Conservation (phyloP, 1,284 basidiomycete genomes). For the Papiliotrema laurentii region DNA sequence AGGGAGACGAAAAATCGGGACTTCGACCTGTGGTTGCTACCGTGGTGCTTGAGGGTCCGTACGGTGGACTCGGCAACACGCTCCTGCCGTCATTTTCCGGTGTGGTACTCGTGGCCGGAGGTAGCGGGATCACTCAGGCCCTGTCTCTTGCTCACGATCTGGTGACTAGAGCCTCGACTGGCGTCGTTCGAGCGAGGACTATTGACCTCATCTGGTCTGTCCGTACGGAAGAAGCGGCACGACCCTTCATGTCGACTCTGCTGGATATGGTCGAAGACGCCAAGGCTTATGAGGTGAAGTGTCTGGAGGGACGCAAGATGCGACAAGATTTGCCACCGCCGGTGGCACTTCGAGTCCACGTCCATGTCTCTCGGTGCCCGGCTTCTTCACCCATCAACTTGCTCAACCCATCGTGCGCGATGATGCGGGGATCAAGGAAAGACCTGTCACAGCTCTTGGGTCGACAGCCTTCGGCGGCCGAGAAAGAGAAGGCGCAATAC, state of each 20-base stretch:
- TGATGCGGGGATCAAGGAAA: no score
- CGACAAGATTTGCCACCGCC: constrained; percentile 21
- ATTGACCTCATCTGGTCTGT: constrained; percentile 47
- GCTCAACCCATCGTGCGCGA: constrained; percentile 7
- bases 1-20: not conserved
- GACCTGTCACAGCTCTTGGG: no score
- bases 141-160: constrained; percentile 39
- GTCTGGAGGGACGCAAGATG: constrained; percentile 20
- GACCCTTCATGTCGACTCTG: constrained; percentile 35
- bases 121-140: constrained; percentile 44
- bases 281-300: constrained; percentile 26
- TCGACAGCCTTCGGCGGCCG: constrained; percentile 16
- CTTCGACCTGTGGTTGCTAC: constrained; percentile 10
- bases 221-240: constrained; percentile 33
- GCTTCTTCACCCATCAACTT: constrained; percentile 30
- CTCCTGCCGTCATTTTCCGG: constrained; percentile 41
- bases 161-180: constrained; percentile 29
- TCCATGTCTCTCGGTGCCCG: constrained; percentile 41
- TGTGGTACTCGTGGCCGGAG: constrained; percentile 43
- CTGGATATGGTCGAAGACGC: constrained; percentile 36
- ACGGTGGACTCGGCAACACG: constrained; percentile 43
- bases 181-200: constrained; percentile 41
- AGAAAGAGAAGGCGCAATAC: constrained; percentile 25
- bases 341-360: constrained; percentile 34
- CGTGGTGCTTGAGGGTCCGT: constrained; percentile 44